Base-by-base conservation (phyloP, 805 yeast species). In the Kluyveromyces siamensis region DNA sequence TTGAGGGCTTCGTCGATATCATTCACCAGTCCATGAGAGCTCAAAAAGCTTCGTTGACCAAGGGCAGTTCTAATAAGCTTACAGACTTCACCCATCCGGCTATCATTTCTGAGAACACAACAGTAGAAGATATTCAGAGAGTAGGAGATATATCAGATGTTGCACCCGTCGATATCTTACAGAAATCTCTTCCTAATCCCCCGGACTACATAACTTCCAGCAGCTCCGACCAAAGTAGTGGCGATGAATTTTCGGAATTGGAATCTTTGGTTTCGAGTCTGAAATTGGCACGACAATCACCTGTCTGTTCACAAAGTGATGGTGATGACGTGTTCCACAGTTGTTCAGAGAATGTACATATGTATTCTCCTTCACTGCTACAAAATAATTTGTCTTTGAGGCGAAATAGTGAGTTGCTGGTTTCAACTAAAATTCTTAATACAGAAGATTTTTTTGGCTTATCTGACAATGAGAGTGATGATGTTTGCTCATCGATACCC, bases 211-310 rank as follows among this genome's bases (percentile, higher is more conserved):
- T 58, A 5, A 53, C 51, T 10, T 39, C 52, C 9, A 55, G 59
- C 36, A 48, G 55, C 25, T 55, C 58, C 10, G 60, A 58, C 33
- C 55, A 55, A 45, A 54, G 59, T 37, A 55, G 61, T n/a, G 53
- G 59, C 4, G 65, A 58, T 8, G 62, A 55, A 19, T 55, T 55
- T 33, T 53, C 61, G 16, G 65, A 62, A 25, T 45, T 56, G 17
- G 55, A 52, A 16, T 50, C 57, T 17, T 47, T 47, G 8, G 47
- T 37, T 16, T 36, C 41, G 8, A 47, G 49, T 7, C 11, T 27
- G 13, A 37, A 25, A 33, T 39, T 45, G 16, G 38, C 37, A 43
- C 2, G n/a, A 30, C 6, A 8, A 11, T 40, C 44, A 16, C 42
- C 47, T 25, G 25, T 25, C 38, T 14, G 17, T 45, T 9, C 17